Evolutionary conservation across 164 flowering plant genomes (phyloP), one percentile per base, ranked within the genome.

Genomic region (Tetrastigma voinierianum): DNA sequence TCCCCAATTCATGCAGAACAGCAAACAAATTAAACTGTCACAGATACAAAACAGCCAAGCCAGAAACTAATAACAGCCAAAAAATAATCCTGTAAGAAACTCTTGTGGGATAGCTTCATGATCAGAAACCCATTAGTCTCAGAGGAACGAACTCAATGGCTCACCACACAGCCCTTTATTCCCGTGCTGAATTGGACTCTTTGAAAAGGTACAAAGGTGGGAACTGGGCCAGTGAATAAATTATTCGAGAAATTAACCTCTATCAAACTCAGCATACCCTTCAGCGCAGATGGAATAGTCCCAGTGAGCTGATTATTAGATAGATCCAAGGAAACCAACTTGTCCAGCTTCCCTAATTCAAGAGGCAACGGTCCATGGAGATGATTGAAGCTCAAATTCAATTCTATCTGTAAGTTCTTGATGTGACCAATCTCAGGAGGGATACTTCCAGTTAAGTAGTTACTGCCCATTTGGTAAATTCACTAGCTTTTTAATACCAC

Each of bases 21-120:
- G 83, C 56, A 92, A 62, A 67, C 89, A 96, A 62, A 96, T 84
- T 25, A n/a, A n/a, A 89, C 55, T 0, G 88, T 83, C 3, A 96
- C 98, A 13, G 83, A 74, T 24, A 75, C 71, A 96, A 96, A 59
- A 96, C 97, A 9, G 90, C 80, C 77, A 96, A 72, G 51, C 91
- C 96, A 52, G 99, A 96, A 96, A 67, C 99, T 98, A 71, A 96
- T 75, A 43, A 96, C 97, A 45, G 90, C 93, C 61, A 90, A 77
- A 90, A 77, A 18, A 95, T 67, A 49, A 87, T 82, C 82, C 77
- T 83, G 80, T 85, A 95, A 21, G 96, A 92, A 66, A 87, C 94
- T 74, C 59, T 92, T 74, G 83, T 96, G 72, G 78, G 89, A 77
- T 79, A 73, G 57, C 44, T 62, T 21, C 66, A 16, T 65, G 72